A percentile compares a stretch with the other conserved stretches of the same genome.
Evolutionary conservation across 257 asterid species (phyloP).

Genomic region (Nicotiana obtusifolia): DNA sequence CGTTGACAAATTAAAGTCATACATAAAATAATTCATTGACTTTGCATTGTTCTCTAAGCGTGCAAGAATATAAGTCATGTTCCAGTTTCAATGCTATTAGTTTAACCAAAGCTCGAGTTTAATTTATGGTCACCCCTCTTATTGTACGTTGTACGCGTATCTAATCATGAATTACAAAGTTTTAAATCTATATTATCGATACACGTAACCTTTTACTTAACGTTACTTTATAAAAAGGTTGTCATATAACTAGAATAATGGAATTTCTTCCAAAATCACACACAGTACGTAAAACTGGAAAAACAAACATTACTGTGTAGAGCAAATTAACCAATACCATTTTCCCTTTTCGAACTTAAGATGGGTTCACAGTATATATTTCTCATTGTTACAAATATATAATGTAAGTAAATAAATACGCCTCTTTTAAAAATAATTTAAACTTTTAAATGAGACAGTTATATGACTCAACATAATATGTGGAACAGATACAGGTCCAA

Average conservation of each 20-base stretch:
- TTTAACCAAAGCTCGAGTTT: background rate
- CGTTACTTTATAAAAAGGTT: background rate
- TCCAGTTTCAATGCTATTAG: background rate
- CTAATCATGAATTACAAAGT: background rate
- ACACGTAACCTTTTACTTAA: background rate
- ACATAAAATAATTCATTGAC: slow-evolving; percentile 20
- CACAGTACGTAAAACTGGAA: background rate
- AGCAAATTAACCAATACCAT: background rate
- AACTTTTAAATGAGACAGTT: no score
- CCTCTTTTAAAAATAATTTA: no score
- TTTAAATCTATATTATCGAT: background rate
- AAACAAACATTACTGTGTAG: background rate
- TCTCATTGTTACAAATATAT: no score
- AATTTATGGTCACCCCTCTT: background rate
- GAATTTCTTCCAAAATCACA: background rate
- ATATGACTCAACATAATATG: no score
- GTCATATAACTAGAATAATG: background rate
- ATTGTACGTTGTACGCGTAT: background rate
- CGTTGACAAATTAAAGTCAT: background rate
- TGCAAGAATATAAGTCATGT: slow-evolving; percentile 3
- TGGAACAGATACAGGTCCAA: no score
- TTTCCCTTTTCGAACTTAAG: background rate
- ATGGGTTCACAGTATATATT: no score
- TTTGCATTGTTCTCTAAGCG: slow-evolving; percentile 18
- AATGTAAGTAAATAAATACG: no score